A percentile compares a stretch with the other conserved stretches of the same genome.
These are phyloP conservation scores for Sclerotinia glacialis DNA, from an alignment of 2,329 filamentous ascomycete genomes.

Conservation along the genomic window DNA sequence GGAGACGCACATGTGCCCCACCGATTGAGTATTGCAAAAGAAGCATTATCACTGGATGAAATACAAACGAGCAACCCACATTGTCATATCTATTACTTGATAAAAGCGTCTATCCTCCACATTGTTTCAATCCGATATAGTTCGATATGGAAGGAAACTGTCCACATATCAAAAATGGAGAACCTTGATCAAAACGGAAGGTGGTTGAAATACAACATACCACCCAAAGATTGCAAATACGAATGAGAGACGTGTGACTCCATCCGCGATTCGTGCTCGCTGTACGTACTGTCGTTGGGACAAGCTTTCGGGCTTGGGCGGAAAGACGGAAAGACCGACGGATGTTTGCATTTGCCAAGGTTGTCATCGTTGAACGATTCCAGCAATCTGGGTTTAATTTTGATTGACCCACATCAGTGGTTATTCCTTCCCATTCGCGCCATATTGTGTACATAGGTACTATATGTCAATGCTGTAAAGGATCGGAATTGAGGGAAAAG, in stretches of 20 bases:
- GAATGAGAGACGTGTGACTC: background rate
- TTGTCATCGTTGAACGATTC: background rate
- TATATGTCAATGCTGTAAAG: background rate
- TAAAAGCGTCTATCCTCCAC: background rate
- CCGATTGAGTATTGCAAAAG: background rate
- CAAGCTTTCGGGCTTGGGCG: slow-evolving; percentile 6
- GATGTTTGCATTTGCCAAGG: slow-evolving; percentile 3
- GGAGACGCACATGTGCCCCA: background rate
- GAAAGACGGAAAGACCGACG: background rate
- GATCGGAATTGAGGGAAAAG: background rate
- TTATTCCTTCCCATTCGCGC: background rate
- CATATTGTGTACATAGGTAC: background rate
- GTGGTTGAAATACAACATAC: background rate
- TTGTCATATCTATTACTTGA: background rate
- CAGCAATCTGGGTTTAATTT: background rate
- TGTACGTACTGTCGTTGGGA: background rate
- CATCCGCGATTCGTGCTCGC: background rate
- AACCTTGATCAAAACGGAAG: slow-evolving; percentile 3
- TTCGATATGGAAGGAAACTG: background rate
- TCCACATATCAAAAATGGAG: slow-evolving; percentile 9
- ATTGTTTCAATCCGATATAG: background rate
- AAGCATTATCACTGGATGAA: slow-evolving; percentile 4
- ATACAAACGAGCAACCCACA: background rate
- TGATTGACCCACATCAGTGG: background rate
- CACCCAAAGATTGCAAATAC: background rate